Conservation (phyloP, 345 rosid genomes). For the Hevea brasiliensis region DNA sequence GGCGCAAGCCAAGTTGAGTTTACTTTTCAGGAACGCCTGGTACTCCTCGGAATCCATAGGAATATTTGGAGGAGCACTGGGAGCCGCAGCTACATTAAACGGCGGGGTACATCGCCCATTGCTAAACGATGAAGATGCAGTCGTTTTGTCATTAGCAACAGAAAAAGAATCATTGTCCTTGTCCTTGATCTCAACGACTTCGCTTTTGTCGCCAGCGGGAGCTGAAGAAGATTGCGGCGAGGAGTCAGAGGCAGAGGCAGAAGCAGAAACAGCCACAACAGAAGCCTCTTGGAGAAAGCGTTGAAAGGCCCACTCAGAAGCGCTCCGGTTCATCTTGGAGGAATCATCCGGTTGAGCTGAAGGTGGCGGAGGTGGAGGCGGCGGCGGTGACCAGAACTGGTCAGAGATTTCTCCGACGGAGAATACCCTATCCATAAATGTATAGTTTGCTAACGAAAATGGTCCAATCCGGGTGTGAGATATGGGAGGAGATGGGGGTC, state of each 20-base stretch:
- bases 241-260: not conserved
- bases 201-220: conserved; percentile 7
- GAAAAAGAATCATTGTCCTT: not conserved
- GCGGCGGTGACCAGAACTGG: conserved; percentile 20
- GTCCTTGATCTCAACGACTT: conserved; percentile 10
- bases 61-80: conserved; percentile 6
- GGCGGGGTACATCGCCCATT: not conserved
- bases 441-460: too few relatives aligned
- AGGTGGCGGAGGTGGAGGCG: not conserved
- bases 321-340: conserved; percentile 26
- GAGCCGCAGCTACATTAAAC: not conserved
- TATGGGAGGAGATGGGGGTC: not conserved
- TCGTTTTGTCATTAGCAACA: not conserved
- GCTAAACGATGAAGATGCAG: not conserved
- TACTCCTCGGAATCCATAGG: conserved; percentile 30
- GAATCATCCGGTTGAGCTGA: not conserved
- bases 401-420: conserved; percentile 18
- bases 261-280: not conserved
- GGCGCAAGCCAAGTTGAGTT: conserved; percentile 35
- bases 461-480: not conserved
- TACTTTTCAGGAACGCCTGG: conserved; percentile 29
- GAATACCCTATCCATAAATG: conserved; percentile 25
- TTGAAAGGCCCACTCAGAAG: conserved; percentile 34
- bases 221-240: conserved; percentile 11
- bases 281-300: conserved; percentile 27